Evolutionary conservation across 331 rosid genomes (phyloP), one percentile per base, ranked within the genome.

Genomic region (Quercus tomentella): DNA sequence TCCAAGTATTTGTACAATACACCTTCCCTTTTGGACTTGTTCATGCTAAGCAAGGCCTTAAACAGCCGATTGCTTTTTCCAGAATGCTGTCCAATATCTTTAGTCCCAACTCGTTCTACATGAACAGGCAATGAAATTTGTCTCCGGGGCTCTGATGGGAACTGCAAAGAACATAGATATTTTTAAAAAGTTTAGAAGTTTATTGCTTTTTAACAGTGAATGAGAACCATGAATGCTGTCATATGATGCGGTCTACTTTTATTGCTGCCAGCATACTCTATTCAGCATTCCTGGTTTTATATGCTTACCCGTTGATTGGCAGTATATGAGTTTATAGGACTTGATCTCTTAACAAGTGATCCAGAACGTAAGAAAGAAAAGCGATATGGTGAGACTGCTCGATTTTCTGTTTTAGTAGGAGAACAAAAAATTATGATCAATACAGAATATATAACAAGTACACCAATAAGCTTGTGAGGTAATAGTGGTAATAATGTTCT

Each of bases 311-410:
- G 54, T 21, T 62, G 83, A 43, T 75, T 74, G 22, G 45, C 67
- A 31, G 82, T 9, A 56, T 82, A 78, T 28, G 86, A 78, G 74
- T 81, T 93, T 21, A 89, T 96, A n/a, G 93, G 88, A 23, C 83
- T 79, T 18, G 94, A 80, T 82, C 92, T 83, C 82, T 91, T 90
- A 73, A 91, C 87, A 76, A 92, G 91, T 22, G 98, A 96, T 76
- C 93, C 98, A 8, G 92, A 86, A 23, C 98, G 92, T 71, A 93
- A 18, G 82, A 96, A 97, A n/a, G 99, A 98, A 89, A 93, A 96
- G 51, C 97, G 90, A 79, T 93, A 84, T 7, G 99, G 99, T 11
- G 99, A 96, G 79, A 92, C 93, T 1, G 98, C 56, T 57, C 95
- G 90, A 79, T 89, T 96, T 41, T 92, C 97, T 93, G 81, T 35